Conservation (phyloP, 1,284 basidiomycete genomes). For the Gomphus bonarii region DNA sequence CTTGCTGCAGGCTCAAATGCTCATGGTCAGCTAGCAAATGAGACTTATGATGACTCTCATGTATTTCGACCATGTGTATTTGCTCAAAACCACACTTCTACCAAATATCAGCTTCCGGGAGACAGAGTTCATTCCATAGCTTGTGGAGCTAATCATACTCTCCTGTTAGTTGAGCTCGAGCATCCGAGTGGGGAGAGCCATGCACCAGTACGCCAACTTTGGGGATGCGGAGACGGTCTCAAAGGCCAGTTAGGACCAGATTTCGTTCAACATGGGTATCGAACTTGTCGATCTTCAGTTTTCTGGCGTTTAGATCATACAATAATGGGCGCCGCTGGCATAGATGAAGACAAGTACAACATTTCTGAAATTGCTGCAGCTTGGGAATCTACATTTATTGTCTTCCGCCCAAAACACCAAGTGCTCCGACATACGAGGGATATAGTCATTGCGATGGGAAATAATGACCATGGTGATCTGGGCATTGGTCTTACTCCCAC, state of each 20-base stretch:
- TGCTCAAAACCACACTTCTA: conserved; percentile 13
- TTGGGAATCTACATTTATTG: conserved; percentile 79
- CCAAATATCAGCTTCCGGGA: neutral
- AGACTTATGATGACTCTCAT: conserved; percentile 47
- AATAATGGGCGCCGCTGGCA: conserved; percentile 21
- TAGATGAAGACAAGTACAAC: conserved; percentile 22
- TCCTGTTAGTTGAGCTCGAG: conserved; percentile 35
- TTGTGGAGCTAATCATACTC: conserved; percentile 57
- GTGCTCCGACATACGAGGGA: conserved; percentile 29
- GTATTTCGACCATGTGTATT: conserved; percentile 41
- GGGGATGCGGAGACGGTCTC: conserved; percentile 58
- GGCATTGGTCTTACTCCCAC: conserved; percentile 34
- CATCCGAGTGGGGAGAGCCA: conserved; percentile 11
- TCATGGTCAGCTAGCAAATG: conserved; percentile 61
- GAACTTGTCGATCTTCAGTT: conserved; percentile 19
- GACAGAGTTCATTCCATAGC: conserved; percentile 32
- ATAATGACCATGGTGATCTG: conserved; percentile 75
- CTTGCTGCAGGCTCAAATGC: conserved; percentile 69
- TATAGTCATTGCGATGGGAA: conserved; percentile 68
- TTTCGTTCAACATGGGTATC: conserved; percentile 13
- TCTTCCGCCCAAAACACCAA: conserved; percentile 26
- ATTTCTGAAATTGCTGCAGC: conserved; percentile 42
- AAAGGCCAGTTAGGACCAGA: conserved; percentile 50
- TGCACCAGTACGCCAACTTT: conserved; percentile 30
- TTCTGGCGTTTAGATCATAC: conserved; percentile 35